These are phyloP conservation scores for Candida glucosophila DNA, from an alignment of 1,139 yeast species.

Conservation along the genomic window DNA sequence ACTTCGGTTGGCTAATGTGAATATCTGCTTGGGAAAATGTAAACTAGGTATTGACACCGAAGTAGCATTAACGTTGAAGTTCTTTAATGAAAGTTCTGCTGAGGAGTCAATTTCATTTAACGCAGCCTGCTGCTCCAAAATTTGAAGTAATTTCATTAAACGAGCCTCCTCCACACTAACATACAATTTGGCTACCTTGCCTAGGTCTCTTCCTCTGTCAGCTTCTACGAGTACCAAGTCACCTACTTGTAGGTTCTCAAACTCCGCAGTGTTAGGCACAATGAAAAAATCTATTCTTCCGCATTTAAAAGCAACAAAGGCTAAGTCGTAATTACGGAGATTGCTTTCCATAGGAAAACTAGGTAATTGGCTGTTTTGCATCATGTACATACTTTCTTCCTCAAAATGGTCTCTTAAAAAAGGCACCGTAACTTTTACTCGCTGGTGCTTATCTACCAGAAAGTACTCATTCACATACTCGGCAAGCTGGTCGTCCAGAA, in stretches of 20 bases:
- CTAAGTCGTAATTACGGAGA: constrained; percentile 28
- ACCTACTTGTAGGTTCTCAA: constrained; percentile 33
- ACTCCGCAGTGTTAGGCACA: constrained; percentile 34
- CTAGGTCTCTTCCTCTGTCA: constrained; percentile 92
- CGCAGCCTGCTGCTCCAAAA: constrained; percentile 51
- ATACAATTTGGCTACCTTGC: constrained; percentile 61
- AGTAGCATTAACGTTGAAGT: constrained; percentile 9
- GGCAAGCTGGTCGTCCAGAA: too few relatives aligned
- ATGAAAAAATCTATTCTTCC: constrained; percentile 81
- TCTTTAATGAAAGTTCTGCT: constrained; percentile 18
- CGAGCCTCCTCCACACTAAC: constrained; percentile 61
- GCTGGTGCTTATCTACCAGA: constrained; percentile 29
- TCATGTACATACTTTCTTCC: constrained; percentile 20
- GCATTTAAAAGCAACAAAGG: constrained; percentile 76
- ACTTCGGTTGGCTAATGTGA: constrained; percentile 55
- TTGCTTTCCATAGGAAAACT: constrained; percentile 32
- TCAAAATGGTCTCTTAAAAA: constrained; percentile 17
- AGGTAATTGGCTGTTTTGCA: constrained; percentile 30
- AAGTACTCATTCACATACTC: constrained; percentile 28
- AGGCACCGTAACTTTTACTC: constrained; percentile 28
- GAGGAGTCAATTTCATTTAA: constrained; percentile 18
- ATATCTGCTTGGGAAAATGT: constrained; percentile 65
- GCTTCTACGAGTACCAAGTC: constrained; percentile 94
- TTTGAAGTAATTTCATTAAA: constrained; percentile 44
- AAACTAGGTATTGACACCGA: constrained; percentile 30